A percentile compares a stretch with the other conserved stretches of the same genome.
Evolutionary conservation across 2,329 filamentous ascomycete genomes (phyloP).

Genomic region (Colletotrichum spinosum): DNA sequence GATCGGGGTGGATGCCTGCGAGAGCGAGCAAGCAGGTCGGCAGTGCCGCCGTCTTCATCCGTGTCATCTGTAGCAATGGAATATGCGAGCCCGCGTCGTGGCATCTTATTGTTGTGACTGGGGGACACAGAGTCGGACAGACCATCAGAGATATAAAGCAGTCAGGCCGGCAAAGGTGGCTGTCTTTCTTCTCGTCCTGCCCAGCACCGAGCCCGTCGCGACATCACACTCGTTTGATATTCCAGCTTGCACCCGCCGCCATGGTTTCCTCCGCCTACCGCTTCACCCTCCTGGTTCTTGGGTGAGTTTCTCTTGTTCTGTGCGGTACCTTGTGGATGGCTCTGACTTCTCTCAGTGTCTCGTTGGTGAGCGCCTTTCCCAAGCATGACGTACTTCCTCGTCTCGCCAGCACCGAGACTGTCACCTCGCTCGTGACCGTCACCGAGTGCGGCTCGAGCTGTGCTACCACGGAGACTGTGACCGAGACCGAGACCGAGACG

Average conservation of each 20-base stretch:
- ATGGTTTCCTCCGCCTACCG: constrained; percentile 42
- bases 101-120: constrained; percentile 2
- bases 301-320: constrained; percentile 38
- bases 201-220: constrained; percentile 13
- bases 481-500: constrained; percentile 44
- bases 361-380: constrained; percentile 41
- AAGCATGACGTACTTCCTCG: constrained; percentile 25
- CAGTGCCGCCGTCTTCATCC: no score
- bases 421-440: constrained; percentile 30
- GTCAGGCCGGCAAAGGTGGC: constrained; percentile 24
- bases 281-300: constrained; percentile 44
- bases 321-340: neutral
- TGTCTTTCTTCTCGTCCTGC: neutral
- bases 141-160: constrained; percentile 31
- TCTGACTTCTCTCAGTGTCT: constrained; percentile 38
- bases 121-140: constrained; percentile 41
- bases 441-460: constrained; percentile 30
- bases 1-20: constrained; percentile 10
- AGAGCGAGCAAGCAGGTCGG: no score
- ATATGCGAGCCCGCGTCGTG: neutral
- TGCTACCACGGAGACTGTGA: constrained; percentile 44
- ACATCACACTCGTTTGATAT: constrained; percentile 41
- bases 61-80: neutral
- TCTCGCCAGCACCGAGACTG: constrained; percentile 19
- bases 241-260: constrained; percentile 14